These are phyloP conservation scores for Paramecium tetraurelia DNA, from an alignment of 73 alveolate species.

Conservation along the genomic window DNA sequence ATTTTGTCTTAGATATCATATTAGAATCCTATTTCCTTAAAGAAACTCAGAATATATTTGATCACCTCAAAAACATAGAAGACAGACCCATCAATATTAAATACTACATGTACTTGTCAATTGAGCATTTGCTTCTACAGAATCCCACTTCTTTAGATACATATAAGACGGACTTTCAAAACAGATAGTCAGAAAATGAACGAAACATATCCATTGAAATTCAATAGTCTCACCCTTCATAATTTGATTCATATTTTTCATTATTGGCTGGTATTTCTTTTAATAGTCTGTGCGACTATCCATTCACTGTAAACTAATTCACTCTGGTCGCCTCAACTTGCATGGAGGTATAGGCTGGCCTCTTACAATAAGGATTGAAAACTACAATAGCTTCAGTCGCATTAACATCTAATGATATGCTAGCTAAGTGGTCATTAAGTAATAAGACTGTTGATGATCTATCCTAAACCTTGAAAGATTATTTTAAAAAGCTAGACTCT, in stretches of 20 bases:
- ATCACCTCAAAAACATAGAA: neutral
- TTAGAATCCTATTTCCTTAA: neutral
- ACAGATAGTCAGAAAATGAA: slow-evolving; percentile 6
- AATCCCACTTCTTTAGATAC: neutral
- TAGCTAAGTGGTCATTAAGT: neutral
- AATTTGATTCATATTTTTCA: neutral
- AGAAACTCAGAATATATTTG: slow-evolving; percentile 31
- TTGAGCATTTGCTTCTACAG: neutral
- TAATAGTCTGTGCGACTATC: neutral
- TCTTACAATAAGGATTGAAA: neutral
- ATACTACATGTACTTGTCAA: neutral
- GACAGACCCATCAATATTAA: slow-evolving; percentile 41
- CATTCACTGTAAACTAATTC: slow-evolving; percentile 9
- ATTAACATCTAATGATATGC: neutral
- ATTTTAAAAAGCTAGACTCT: neutral
- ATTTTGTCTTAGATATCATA: neutral
- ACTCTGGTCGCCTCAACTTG: neutral
- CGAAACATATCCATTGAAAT: neutral
- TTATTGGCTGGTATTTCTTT: neutral
- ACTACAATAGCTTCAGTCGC: neutral
- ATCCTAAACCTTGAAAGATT: neutral
- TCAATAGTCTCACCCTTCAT: neutral
- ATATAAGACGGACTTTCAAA: neutral
- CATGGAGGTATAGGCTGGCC: neutral
- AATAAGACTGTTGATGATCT: neutral